These are phyloP conservation scores for Thermomucor indicae-seudaticae DNA, from an alignment of 371 early-diverging fungal genomes.

Conservation along the genomic window DNA sequence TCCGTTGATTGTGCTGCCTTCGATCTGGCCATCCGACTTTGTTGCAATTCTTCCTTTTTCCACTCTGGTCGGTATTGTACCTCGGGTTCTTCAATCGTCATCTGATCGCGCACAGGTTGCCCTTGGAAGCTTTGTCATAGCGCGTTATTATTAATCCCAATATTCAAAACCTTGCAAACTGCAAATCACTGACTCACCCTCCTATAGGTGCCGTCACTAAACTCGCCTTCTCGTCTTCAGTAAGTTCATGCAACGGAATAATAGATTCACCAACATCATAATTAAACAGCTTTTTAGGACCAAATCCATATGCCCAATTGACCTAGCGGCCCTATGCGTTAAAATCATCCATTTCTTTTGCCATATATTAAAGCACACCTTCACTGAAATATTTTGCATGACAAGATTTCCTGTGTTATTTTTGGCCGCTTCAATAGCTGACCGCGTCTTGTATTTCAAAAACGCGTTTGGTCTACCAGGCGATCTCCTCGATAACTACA, in stretches of 20 bases:
- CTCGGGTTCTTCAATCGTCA: slow-evolving; percentile 46
- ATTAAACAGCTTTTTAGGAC: slow-evolving; percentile 42
- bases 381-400: slow-evolving; percentile 22
- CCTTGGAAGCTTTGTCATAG: too few species aligned
- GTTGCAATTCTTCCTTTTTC: slow-evolving; percentile 20
- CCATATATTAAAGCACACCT: too few species aligned
- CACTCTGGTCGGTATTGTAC: slow-evolving; percentile 40
- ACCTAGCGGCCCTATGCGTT: too few species aligned
- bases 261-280: slow-evolving; percentile 43
- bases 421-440: slow-evolving; percentile 28
- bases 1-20: too few species aligned
- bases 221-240: slow-evolving; percentile 31
- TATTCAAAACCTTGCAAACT: too few species aligned
- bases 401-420: slow-evolving; percentile 17
- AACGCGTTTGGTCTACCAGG: slow-evolving; percentile 26
- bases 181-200: too few species aligned
- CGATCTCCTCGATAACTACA: slow-evolving; percentile 1
- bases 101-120: slow-evolving; percentile 28
- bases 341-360: too few species aligned
- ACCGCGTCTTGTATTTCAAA: slow-evolving; percentile 28
- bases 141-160: too few species aligned
- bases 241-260: slow-evolving; percentile 32
- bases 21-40: too few species aligned
- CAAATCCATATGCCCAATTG: slow-evolving; percentile 51
- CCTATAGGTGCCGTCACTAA: slow-evolving; percentile 35